A percentile compares a stretch with the other conserved stretches of the same genome.
These are phyloP conservation scores for Leucosporidium scottii DNA, from an alignment of 768 basidiomycete species.

Conservation along the genomic window DNA sequence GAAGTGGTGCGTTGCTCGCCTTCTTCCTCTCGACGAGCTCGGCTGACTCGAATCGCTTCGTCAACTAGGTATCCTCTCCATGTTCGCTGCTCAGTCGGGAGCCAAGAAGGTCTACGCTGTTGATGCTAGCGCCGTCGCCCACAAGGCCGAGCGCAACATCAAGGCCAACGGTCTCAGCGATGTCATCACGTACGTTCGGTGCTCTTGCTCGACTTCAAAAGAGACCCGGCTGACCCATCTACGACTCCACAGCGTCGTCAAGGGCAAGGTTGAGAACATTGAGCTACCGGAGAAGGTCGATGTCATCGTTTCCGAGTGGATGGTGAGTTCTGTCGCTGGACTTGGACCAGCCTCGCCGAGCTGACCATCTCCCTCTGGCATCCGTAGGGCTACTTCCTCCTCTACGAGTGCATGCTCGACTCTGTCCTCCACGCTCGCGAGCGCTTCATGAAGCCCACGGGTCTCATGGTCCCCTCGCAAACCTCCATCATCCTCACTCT, in stretches of 20 bases:
- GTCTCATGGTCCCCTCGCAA: constrained; percentile 86
- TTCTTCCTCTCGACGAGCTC: background rate
- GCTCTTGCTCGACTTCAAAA: background rate
- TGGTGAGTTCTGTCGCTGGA: constrained; percentile 48
- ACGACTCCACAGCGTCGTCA: constrained; percentile 56
- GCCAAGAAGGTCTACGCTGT: constrained; percentile 48
- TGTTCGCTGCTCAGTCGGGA: constrained; percentile 39
- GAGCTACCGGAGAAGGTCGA: constrained; percentile 69
- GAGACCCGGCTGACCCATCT: background rate
- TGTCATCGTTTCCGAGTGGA: constrained; percentile 96
- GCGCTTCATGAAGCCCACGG: constrained; percentile 56
- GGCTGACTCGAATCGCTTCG: background rate
- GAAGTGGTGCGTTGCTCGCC: constrained; percentile 56
- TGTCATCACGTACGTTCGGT: constrained; percentile 53
- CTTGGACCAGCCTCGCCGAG: too few species aligned
- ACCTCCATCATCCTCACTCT: constrained; percentile 76
- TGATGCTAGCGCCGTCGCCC: constrained; percentile 99
- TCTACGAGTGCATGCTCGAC: constrained; percentile 94
- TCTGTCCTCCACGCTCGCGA: constrained; percentile 85
- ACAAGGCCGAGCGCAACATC: constrained; percentile 94
- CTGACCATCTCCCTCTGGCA: background rate
- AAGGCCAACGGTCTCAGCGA: constrained; percentile 96
- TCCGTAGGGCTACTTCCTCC: constrained; percentile 44
- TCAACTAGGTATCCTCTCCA: constrained; percentile 32
- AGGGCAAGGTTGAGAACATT: constrained; percentile 85